These are phyloP conservation scores for Porcisia hertigi DNA, from an alignment of 208 protist species.

Conservation along the genomic window DNA sequence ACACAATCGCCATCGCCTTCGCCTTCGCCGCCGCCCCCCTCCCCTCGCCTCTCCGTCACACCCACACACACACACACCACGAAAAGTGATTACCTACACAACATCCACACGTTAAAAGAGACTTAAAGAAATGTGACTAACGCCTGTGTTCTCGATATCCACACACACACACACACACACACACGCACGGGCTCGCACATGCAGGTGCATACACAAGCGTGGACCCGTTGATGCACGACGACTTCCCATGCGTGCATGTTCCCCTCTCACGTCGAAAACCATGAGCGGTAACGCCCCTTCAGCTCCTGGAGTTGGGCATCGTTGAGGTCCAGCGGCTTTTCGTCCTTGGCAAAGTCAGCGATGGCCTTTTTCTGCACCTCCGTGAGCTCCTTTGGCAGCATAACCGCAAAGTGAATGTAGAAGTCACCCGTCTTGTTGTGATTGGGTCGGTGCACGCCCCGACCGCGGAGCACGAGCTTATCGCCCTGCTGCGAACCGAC, in stretches of 20 bases:
- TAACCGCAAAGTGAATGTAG: constrained; percentile 89
- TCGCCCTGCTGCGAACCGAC: constrained; percentile 89
- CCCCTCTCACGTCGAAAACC: constrained; percentile 56
- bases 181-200: no score
- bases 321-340: constrained; percentile 72
- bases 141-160: not conserved
- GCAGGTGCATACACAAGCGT: not conserved
- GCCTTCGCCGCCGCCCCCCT: not conserved
- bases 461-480: constrained; percentile 83
- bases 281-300: constrained; percentile 80
- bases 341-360: constrained; percentile 85
- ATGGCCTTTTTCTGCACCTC: constrained; percentile 79
- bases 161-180: constrained; percentile 10
- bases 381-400: constrained; percentile 82
- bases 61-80: not conserved
- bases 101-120: no score
- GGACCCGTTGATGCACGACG: not conserved
- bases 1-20: not conserved
- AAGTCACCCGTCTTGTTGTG: constrained; percentile 88
- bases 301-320: constrained; percentile 83
- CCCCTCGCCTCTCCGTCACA: not conserved
- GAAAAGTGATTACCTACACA: not conserved
- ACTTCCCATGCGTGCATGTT: no score
- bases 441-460: constrained; percentile 82
- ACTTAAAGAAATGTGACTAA: not conserved